A percentile compares a stretch with the other conserved stretches of the same genome.
Conservation (phyloP, 768 basidiomycete species). For the Tricholoma bakamatsutake region DNA sequence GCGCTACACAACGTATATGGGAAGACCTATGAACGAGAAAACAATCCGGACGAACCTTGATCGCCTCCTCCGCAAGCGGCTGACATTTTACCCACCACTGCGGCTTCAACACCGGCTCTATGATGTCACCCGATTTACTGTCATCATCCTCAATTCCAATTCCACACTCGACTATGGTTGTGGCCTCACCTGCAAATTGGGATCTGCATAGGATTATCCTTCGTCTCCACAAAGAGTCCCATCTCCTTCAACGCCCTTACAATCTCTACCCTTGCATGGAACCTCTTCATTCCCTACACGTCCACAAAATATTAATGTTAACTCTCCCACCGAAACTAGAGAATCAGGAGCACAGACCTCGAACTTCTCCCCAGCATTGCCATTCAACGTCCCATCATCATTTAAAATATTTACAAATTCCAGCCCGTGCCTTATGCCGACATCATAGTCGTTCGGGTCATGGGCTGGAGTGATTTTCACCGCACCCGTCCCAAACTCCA, state of each 20-base stretch:
- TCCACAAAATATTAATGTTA: not conserved
- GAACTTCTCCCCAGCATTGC: slow-evolving; percentile 77
- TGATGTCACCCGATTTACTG: slow-evolving; percentile 94
- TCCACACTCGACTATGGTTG: not conserved
- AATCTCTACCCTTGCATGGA: slow-evolving; percentile 84
- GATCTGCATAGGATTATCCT: slow-evolving; percentile 97
- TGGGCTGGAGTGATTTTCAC: slow-evolving; percentile 99
- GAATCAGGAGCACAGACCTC: slow-evolving; percentile 35
- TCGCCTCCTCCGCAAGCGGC: slow-evolving; percentile 83
- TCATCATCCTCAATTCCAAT: not conserved
- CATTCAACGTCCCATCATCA: slow-evolving; percentile 94
- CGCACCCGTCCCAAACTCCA: slow-evolving; percentile 95
- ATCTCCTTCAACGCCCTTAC: slow-evolving; percentile 78
- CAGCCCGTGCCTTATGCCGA: slow-evolving; percentile 80
- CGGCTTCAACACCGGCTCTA: slow-evolving; percentile 92
- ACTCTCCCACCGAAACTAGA: not conserved
- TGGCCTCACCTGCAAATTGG: slow-evolving; percentile 76
- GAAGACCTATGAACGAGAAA: not conserved
- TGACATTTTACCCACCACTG: slow-evolving; percentile 99
- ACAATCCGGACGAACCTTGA: slow-evolving; percentile 49
- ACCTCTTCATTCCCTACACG: slow-evolving; percentile 89
- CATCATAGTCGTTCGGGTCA: slow-evolving; percentile 95
- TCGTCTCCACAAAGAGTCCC: slow-evolving; percentile 84
- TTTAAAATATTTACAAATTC: slow-evolving; percentile 94
- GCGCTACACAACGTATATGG: slow-evolving; percentile 44